Conservation (phyloP, 2,329 filamentous ascomycete species). For the Westerdykella sp. region DNA sequence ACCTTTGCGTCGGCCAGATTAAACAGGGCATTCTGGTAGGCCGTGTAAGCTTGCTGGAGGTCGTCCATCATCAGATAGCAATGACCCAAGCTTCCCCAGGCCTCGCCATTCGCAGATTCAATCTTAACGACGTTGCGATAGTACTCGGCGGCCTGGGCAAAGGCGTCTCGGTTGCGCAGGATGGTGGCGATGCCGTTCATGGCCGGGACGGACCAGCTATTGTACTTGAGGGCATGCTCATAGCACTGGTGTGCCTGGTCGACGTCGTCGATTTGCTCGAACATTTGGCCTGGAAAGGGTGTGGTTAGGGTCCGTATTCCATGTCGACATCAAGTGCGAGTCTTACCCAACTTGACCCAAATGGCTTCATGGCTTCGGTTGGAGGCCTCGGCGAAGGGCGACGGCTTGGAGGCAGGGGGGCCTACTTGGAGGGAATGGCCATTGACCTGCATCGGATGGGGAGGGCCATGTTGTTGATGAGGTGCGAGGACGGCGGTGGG, state of each 20-base stretch:
- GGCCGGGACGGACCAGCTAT: constrained; percentile 78
- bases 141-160: constrained; percentile 89
- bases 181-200: constrained; percentile 95
- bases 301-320: not conserved
- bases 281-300: constrained; percentile 62
- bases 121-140: constrained; percentile 85
- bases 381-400: constrained; percentile 60
- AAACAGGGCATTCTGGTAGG: constrained; percentile 91
- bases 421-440: constrained; percentile 50
- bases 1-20: constrained; percentile 92
- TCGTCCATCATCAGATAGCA: constrained; percentile 99
- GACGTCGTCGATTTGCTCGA: constrained; percentile 79
- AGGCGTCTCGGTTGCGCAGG: constrained; percentile 84
- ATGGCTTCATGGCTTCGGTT: constrained; percentile 84
- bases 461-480: constrained; percentile 54
- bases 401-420: constrained; percentile 62
- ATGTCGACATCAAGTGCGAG: not conserved
- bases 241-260: constrained; percentile 89
- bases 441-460: constrained; percentile 57
- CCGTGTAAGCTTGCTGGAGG: constrained; percentile 90
- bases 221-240: constrained; percentile 81
- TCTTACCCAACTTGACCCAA: constrained; percentile 87
- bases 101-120: constrained; percentile 83
- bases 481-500: constrained; percentile 67
- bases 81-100: constrained; percentile 96